These are phyloP conservation scores for Chlorella vulgaris DNA, from an alignment of 139 green algal genomes.

Conservation along the genomic window DNA sequence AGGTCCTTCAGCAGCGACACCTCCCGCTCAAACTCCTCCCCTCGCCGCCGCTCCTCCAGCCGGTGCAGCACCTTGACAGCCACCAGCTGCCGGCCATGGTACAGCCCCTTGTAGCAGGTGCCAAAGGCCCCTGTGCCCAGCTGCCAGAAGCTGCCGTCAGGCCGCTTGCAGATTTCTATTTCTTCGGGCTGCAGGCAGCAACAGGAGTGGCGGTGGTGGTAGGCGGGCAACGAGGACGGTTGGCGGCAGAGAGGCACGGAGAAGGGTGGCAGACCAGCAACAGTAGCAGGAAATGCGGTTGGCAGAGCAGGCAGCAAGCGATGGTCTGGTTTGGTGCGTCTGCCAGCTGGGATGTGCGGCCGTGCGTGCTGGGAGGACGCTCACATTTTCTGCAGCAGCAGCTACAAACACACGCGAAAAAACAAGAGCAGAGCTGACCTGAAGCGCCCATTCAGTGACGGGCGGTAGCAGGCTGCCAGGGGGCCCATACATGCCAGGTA, in stretches of 20 bases:
- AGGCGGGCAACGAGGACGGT: not conserved
- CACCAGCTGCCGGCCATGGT: slow-evolving; percentile 73
- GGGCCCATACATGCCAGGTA: slow-evolving; percentile 4
- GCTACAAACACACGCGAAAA: too few species aligned
- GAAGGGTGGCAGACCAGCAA: not conserved
- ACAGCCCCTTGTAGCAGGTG: slow-evolving; percentile 71
- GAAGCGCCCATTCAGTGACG: too few species aligned
- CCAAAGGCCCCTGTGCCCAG: slow-evolving; percentile 54
- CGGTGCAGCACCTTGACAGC: slow-evolving; percentile 68
- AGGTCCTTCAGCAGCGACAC: slow-evolving; percentile 46
- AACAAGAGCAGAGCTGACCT: too few species aligned
- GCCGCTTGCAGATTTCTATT: slow-evolving; percentile 43
- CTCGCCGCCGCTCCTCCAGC: slow-evolving; percentile 24
- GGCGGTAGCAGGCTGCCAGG: too few species aligned
- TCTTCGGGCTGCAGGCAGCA: slow-evolving; percentile 36
- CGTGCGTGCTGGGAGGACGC: too few species aligned
- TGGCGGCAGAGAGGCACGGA: not conserved
- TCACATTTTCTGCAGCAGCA: too few species aligned
- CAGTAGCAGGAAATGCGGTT: too few species aligned
- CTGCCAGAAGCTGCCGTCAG: slow-evolving; percentile 43
- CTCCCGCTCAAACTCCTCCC: slow-evolving; percentile 43
- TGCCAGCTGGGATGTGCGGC: too few species aligned
- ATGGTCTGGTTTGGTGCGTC: too few species aligned
- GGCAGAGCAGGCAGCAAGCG: slow-evolving; percentile 6
- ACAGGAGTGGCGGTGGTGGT: not conserved